Conservation (phyloP, 192 early-diverging fungal genomes). For the Phlyctochytrium planicorne region DNA sequence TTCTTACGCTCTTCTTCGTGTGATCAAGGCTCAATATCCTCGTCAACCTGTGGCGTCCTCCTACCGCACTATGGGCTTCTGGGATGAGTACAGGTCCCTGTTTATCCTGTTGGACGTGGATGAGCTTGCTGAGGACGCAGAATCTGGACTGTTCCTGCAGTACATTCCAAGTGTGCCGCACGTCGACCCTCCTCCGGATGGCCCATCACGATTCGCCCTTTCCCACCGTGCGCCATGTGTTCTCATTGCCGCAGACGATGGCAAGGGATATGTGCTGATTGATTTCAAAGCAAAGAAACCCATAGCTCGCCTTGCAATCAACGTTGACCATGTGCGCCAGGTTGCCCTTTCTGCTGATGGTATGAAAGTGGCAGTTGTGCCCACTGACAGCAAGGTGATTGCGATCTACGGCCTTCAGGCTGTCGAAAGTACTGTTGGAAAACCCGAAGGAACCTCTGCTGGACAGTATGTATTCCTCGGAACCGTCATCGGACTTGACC, state of each 20-base stretch:
- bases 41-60: slow-evolving; percentile 23
- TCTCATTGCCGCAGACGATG: slow-evolving; percentile 28
- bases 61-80: slow-evolving; percentile 22
- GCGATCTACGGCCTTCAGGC: slow-evolving; percentile 23
- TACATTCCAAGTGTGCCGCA: slow-evolving; percentile 33
- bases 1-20: slow-evolving; percentile 21
- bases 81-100: slow-evolving; percentile 20
- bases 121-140: slow-evolving; percentile 25
- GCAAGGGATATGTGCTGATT: slow-evolving; percentile 26
- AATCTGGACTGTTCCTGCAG: slow-evolving; percentile 17
- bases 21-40: slow-evolving; percentile 16
- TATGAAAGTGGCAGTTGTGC: slow-evolving; percentile 26
- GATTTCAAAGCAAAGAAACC: slow-evolving; percentile 30
- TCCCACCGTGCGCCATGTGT: slow-evolving; percentile 17
- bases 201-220: slow-evolving; percentile 19
- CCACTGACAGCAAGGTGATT: slow-evolving; percentile 27
- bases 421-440: neutral
- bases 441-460: slow-evolving; percentile 7
- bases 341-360: slow-evolving; percentile 25
- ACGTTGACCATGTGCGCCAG: slow-evolving; percentile 20
- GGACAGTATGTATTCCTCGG: slow-evolving; percentile 19
- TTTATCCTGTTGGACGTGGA: slow-evolving; percentile 26
- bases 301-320: slow-evolving; percentile 20
- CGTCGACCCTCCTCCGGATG: slow-evolving; percentile 24
- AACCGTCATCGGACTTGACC: slow-evolving; percentile 26